Base-by-base conservation (phyloP, 1,139 yeast genomes). In the Geotrichum phurueaensis region DNA sequence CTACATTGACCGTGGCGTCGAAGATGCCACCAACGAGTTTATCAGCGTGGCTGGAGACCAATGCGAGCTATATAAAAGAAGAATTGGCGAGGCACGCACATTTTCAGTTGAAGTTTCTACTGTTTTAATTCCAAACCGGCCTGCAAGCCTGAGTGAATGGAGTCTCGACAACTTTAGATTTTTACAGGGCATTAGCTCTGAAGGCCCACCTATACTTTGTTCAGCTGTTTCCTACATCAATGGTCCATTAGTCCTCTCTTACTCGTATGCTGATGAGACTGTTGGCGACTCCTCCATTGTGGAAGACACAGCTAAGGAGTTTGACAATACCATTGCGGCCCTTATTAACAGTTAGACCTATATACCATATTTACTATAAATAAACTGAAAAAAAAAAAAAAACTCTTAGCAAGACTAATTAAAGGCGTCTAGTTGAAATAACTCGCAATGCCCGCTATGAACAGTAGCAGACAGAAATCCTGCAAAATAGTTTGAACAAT, bases 401-500 rank as follows among this genome's bases (percentile, higher is more conserved):
- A 20, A 25, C 15, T 7, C 29, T 52, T 36, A 36, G 27, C 23
- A 22, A n/a, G 18, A 39, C 2, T 22, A 5, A 13, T 36, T 36
- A 15, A 3, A 39, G 31, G 1, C n/a, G 9, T 4, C 31, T 48
- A 47, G 33, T 54, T 54, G 23, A 53, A 50, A 53, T 47, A 51
- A 39, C 57, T 54, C 7, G 60, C 57, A 9, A 71, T 45, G 15
- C 75, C 74, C 29, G 68, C 66, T 3, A 72, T 64, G 63, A 73
- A 71, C 57, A 74, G 61, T 13, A 70, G 65, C 53, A 73, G 39
- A 25, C 72, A 68, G 20, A 71, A 61, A 63, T 73, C 76, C 57
- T 68, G 68, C 59, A 68, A 65, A 25, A 72, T 65, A n/a, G 62
- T 60, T 45, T 67, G 59, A 9, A 64, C 64, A 27, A 70, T 66